Evolutionary conservation across 2,329 filamentous ascomycete species (phyloP).

Genomic region (Xylogone sp.): DNA sequence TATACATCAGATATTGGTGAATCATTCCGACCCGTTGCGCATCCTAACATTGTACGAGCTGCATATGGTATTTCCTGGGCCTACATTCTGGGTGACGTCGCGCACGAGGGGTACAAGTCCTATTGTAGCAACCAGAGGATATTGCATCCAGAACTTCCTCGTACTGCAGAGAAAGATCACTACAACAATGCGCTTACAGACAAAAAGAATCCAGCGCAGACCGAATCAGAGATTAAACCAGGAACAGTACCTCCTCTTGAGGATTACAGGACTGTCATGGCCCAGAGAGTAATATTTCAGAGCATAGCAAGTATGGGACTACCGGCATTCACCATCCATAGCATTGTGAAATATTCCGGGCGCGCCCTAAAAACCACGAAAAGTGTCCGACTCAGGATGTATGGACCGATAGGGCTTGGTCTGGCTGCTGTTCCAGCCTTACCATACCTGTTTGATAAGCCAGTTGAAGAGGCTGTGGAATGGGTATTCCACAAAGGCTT

Average conservation of each 20-base stretch:
- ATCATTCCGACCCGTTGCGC: constrained; percentile 88
- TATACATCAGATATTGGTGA: constrained; percentile 97
- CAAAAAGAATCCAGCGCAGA: constrained; percentile 5
- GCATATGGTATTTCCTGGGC: constrained; percentile 93
- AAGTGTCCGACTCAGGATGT: constrained; percentile 73
- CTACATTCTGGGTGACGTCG: constrained; percentile 87
- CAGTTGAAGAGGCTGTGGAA: constrained; percentile 88
- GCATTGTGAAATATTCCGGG: constrained; percentile 85
- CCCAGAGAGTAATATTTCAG: constrained; percentile 87
- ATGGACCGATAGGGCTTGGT: constrained; percentile 85
- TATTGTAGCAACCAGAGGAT: constrained; percentile 81
- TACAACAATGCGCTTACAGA: constrained; percentile 26
- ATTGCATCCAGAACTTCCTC: constrained; percentile 61
- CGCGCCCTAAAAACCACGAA: constrained; percentile 79
- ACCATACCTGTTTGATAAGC: constrained; percentile 82
- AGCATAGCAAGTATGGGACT: constrained; percentile 88
- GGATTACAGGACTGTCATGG: constrained; percentile 88
- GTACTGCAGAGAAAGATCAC: constrained; percentile 24
- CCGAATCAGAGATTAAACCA: constrained; percentile 23
- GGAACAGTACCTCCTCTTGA: constrained; percentile 68
- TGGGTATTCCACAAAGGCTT: constrained; percentile 86
- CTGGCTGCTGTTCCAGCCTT: constrained; percentile 76
- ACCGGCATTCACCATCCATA: constrained; percentile 72
- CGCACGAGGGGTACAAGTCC: constrained; percentile 91
- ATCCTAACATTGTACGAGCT: constrained; percentile 73